A percentile compares a stretch with the other conserved stretches of the same genome.
phyloP scores from a whole-genome alignment of 495 filamentous ascomycete species.

The Tuber indicum region DNA sequence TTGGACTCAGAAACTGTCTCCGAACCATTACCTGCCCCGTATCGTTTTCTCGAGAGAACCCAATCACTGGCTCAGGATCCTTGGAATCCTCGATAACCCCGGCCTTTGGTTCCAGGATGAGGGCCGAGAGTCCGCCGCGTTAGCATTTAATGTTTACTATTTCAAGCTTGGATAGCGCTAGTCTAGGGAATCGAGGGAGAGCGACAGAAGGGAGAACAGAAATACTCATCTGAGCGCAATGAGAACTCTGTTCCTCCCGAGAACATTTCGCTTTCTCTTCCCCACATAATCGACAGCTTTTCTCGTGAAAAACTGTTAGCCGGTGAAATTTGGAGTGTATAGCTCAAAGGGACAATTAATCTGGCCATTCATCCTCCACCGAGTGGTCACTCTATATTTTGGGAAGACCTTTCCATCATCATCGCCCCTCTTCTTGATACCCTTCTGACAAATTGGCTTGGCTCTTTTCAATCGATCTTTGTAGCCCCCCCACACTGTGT shows the following conservation, averaged over 20 bases:
- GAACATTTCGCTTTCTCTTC: slow-evolving; percentile 47
- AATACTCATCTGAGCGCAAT: slow-evolving; percentile 42
- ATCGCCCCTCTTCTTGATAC: slow-evolving; percentile 7
- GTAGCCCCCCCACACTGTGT: not conserved
- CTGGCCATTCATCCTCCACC: slow-evolving; percentile 33
- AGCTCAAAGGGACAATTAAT: slow-evolving; percentile 15
- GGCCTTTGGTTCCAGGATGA: no score
- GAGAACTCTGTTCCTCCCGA: slow-evolving; percentile 44
- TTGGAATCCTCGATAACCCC: slow-evolving; percentile 43
- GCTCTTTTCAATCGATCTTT: not conserved
- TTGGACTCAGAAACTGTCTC: slow-evolving; percentile 27
- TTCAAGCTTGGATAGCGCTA: not conserved
- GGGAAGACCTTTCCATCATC: slow-evolving; percentile 9
- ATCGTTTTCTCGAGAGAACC: slow-evolving; percentile 43
- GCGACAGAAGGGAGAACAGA: not conserved
- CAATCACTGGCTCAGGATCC: slow-evolving; percentile 41
- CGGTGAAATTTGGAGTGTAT: not conserved
- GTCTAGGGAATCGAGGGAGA: not conserved
- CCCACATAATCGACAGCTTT: slow-evolving; percentile 45
- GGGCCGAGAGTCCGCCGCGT: slow-evolving; percentile 44
- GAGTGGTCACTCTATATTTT: slow-evolving; percentile 17
- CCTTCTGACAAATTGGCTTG: not conserved
- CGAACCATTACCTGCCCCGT: slow-evolving; percentile 40
- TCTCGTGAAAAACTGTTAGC: not conserved
- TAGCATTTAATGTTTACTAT: slow-evolving; percentile 38